A percentile compares a stretch with the other conserved stretches of the same genome.
phyloP scores from a whole-genome alignment of 768 basidiomycete species.

The Mrakia hoshinonis region DNA sequence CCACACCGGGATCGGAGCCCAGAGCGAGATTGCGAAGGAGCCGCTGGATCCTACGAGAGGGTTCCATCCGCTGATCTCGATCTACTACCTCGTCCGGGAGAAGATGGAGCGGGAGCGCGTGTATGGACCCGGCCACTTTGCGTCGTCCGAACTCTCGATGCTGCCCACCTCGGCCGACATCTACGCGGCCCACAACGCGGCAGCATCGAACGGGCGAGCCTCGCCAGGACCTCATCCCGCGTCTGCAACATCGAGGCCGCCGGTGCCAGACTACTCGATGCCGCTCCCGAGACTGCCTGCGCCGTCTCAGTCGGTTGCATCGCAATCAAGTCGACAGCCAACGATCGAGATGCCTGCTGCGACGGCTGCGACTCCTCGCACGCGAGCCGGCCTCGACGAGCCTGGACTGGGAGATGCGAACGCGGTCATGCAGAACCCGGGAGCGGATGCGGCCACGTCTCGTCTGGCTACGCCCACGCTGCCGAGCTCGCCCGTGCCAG shows the following conservation, averaged over 20 bases:
- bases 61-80: conserved; percentile 89
- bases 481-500: conserved; percentile 46
- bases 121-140: conserved; percentile 89
- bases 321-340: neutral
- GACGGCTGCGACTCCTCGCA: conserved; percentile 20
- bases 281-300: conserved; percentile 69
- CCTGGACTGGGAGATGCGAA: conserved; percentile 23
- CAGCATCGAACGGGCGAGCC: conserved; percentile 30
- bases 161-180: conserved; percentile 9
- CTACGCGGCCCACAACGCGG: conserved; percentile 31
- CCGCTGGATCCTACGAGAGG: conserved; percentile 73
- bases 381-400: conserved; percentile 27
- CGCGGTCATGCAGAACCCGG: conserved; percentile 41
- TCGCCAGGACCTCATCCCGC: conserved; percentile 26
- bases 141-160: conserved; percentile 66
- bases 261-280: conserved; percentile 54
- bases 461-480: conserved; percentile 41
- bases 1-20: conserved; percentile 18
- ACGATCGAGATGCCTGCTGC: conserved; percentile 1
- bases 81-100: conserved; percentile 92
- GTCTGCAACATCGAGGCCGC: conserved; percentile 25
- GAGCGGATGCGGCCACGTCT: conserved; percentile 35
- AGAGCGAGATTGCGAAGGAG: conserved; percentile 44
- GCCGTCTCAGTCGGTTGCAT: conserved; percentile 35
- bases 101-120: conserved; percentile 90